Base-by-base conservation (phyloP, 805 yeast species). In the Suhomyces pyralidae region DNA sequence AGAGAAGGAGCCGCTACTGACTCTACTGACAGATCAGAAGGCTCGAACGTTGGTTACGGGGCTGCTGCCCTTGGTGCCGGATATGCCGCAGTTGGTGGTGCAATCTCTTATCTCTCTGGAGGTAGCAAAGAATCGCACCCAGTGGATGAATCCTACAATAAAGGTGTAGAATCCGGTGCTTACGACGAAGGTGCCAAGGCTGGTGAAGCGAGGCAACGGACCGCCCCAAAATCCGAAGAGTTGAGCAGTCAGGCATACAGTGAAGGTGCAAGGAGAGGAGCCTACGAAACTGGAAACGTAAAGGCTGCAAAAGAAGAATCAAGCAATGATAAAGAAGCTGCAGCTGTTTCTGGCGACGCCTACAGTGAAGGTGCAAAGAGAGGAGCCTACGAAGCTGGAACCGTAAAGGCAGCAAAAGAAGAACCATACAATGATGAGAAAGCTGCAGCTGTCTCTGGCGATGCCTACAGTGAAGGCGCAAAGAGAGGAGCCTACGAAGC, bases 1-100 rank as follows among this genome's bases (percentile, higher is more conserved):
- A 20, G 14, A 19, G 22, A 17, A 8, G 30, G 10, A 26, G 9
- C 10, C 14, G 10, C 15, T 30, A 6, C 36, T 15, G 42, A 38
- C 14, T 38, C 42, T 5, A 10, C 24, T 38, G 22, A 22, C 42
- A 20, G 22, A 20, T n/a, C 48, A 14, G 45, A 40, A 9, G 15
- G 25, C 9, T 17, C 45, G 0, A 32, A 45, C 19, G 2, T 22
- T 45, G 51, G 50, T 5, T 40, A 36, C 5, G 53, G 43, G 2
- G 50, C 53, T 44, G 60, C 53, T 14, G 55, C 49, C 12, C 47
- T 46, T 22, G 50, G 53, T 17, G 56, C 55, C 2, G 48, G 48
- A 3, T 55, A 51, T 7, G 58, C 55, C 19, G 51, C 49, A 19
- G 48, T 36, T 2, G 47, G 53, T 34, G 52, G 48, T 26, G 52